A percentile compares a stretch with the other conserved stretches of the same genome.
Conservation (phyloP, 2,329 filamentous ascomycete genomes). For the Teratosphaeria gauchensis region DNA sequence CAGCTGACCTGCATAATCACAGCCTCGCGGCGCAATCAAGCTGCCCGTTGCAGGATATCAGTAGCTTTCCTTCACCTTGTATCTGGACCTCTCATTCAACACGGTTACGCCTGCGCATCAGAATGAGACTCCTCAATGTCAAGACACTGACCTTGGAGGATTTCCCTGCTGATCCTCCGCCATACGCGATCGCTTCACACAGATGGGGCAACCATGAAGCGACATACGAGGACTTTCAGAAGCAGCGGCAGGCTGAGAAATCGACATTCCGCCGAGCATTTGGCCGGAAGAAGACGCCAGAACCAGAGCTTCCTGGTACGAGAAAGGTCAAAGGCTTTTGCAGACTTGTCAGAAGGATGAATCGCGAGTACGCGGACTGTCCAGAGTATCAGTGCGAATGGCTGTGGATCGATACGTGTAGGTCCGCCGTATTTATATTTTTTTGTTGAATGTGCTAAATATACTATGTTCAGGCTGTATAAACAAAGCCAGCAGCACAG, state of each 20-base stretch:
- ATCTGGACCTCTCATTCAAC: too few species aligned
- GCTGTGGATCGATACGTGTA: neutral
- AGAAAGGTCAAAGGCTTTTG: neutral
- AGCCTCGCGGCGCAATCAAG: too few species aligned
- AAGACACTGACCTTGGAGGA: neutral
- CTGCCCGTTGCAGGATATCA: too few species aligned
- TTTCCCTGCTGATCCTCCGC: neutral
- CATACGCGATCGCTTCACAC: too few species aligned
- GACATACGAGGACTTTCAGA: neutral
- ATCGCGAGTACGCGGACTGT: neutral
- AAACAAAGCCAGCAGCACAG: conserved; percentile 8
- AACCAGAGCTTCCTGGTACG: neutral
- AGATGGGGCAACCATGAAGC: neutral
- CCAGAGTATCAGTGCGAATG: neutral
- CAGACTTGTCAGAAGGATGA: neutral
- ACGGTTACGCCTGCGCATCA: too few species aligned
- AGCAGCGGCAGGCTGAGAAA: neutral
- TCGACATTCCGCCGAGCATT: neutral
- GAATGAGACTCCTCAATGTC: too few species aligned
- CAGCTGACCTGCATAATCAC: too few species aligned
- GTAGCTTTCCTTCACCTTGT: too few species aligned
- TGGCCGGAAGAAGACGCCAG: neutral
- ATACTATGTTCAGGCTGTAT: conserved; percentile 9
- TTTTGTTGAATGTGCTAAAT: neutral
- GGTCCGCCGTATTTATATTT: too few species aligned